Evolutionary conservation across 2,329 filamentous ascomycete genomes (phyloP).

Genomic region (Lasiodiplodia sp.): DNA sequence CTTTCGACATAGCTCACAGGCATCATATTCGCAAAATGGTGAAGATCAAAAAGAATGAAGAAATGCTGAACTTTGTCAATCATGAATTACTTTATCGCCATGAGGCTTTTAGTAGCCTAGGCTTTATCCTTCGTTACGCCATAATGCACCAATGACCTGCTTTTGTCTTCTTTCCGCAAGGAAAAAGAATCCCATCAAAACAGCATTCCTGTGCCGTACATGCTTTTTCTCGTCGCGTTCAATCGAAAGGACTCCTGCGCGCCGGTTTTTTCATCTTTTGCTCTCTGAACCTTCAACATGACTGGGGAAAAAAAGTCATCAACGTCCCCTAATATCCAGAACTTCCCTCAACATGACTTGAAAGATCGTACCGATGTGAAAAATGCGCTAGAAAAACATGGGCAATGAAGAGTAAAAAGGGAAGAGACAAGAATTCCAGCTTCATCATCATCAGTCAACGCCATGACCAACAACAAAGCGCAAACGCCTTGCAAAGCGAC

Average conservation of each 20-base stretch:
- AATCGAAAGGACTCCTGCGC: not conserved
- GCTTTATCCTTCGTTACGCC: not conserved
- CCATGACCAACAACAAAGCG: not conserved
- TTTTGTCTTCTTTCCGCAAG: not conserved
- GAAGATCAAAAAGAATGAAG: not conserved
- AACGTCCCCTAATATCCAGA: not conserved
- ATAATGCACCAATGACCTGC: not conserved
- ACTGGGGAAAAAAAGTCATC: not conserved
- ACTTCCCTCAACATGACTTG: not conserved
- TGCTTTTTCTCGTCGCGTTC: not conserved
- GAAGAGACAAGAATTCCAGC: not conserved
- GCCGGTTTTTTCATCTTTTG: not conserved
- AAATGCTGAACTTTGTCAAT: not conserved
- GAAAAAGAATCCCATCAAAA: not conserved
- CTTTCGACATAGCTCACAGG: not conserved
- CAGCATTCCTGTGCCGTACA: not conserved
- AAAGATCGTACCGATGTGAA: not conserved
- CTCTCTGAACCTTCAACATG: not conserved
- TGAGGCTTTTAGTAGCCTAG: not conserved
- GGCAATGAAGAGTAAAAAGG: not conserved
- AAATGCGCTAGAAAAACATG: not conserved
- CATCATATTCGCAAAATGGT: not conserved
- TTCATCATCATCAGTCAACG: not conserved
- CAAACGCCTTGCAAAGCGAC: not conserved
- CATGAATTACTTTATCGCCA: not conserved